A percentile compares a stretch with the other conserved stretches of the same genome.
Evolutionary conservation across 495 filamentous ascomycete genomes (phyloP).

Genomic region (Trichoderma orchidacearum): DNA sequence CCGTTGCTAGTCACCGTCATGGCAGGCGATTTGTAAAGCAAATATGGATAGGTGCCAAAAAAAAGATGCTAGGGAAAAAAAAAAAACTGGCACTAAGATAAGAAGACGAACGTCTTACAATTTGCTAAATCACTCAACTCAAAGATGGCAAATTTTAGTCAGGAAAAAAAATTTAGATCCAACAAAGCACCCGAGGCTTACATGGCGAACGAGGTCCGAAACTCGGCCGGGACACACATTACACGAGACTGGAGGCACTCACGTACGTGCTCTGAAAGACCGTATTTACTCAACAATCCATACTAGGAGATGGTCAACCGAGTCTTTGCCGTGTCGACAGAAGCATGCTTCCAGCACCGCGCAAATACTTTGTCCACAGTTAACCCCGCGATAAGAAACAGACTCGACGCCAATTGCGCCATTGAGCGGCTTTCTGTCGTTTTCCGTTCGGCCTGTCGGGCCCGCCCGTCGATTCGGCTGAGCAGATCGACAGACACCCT

Average conservation of each 20-base stretch:
- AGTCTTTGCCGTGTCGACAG: neutral
- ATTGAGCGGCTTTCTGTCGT: neutral
- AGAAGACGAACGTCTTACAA: neutral
- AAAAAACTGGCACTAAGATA: neutral
- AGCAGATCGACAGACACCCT: neutral
- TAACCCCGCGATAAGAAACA: no score
- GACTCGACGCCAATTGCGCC: neutral
- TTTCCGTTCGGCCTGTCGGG: neutral
- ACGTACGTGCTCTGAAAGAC: no score
- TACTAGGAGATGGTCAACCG: neutral
- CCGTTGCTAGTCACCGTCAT: neutral
- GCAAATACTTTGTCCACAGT: no score
- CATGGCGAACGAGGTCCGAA: neutral
- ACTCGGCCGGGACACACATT: no score
- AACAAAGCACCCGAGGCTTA: neutral
- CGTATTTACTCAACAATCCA: no score
- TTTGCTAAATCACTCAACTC: neutral
- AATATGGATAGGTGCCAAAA: neutral
- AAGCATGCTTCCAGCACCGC: neutral
- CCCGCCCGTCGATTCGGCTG: neutral
- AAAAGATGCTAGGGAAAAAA: neutral
- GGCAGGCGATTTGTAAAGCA: neutral
- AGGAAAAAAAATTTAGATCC: neutral
- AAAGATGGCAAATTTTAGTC: neutral
- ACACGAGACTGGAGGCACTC: no score